Base-by-base conservation (phyloP, 192 early-diverging fungal species). In the Backusella luteola region DNA sequence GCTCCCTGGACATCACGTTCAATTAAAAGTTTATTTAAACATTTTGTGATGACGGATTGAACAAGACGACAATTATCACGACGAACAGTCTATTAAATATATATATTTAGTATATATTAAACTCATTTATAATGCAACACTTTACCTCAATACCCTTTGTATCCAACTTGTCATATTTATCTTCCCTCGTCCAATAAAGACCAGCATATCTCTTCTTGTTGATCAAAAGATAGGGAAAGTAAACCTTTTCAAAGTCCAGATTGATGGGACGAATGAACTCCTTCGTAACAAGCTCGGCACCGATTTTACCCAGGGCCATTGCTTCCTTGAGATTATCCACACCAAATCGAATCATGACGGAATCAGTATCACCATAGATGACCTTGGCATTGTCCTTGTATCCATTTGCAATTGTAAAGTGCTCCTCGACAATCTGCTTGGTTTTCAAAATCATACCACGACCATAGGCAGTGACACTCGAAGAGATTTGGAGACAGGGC, bases 181-280 rank as follows among this genome's bases (percentile, higher is more conserved):
- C 91, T 6, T 95, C 88, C n/a, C 85, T 89, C 14, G 96, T 98
- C 98, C 98, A 98, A 83, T 98, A 99, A 19, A 99, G 80, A 19
- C 97, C 98, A 38, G 97, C 96, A 83, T 98, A 99, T 41, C 96
- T 90, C 86, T 99, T 99, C 85, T 99, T 99, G 89, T 93, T 98
- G 77, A 99, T 98, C 38, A 99, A 84, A 71, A 99, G 81, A 80
- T 98, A 99, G 23, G 97, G 97, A 75, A 92, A 98, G 70, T 99
- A 98, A n/a, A 98, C 96, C 79, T 99, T 99, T 80, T 99, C 97
- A 76, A 99, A 99, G 80, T 99, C 97, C n/a, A 99, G 86, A 78
- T 98, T 98, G 85, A 99, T 99, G 2, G 97, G 98, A 15, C 86
- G 89, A 26, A 95, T 81, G 77, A 99, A 99, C 75, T 93, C 87